Evolutionary conservation across 1,284 basidiomycete species (phyloP).

Genomic region (Omphalotus olearius): DNA sequence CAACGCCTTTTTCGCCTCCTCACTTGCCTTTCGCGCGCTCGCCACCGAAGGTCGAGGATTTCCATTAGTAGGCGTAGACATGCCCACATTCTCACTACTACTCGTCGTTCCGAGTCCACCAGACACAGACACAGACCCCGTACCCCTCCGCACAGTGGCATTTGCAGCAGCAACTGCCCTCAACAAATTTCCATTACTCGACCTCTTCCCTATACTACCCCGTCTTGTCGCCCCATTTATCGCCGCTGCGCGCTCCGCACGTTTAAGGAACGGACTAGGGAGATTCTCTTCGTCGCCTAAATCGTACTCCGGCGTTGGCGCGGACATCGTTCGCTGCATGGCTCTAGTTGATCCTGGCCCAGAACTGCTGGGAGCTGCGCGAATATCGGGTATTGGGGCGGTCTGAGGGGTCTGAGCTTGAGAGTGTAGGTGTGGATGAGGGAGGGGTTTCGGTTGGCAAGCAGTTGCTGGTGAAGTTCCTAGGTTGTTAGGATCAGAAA

Average conservation of each 20-base stretch:
- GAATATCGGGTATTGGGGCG: conserved; percentile 16
- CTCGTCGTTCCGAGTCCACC: conserved; percentile 15
- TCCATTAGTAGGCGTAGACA: neutral
- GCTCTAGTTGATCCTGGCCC: neutral
- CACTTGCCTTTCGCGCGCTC: conserved; percentile 42
- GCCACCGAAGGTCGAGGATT: conserved; percentile 32
- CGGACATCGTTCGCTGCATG: conserved; percentile 14
- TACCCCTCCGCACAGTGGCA: conserved; percentile 26
- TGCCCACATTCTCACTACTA: neutral
- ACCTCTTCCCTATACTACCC: conserved; percentile 32
- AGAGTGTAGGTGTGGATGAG: conserved; percentile 33
- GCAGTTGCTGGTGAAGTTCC: conserved; percentile 19
- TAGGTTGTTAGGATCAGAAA: conserved; percentile 21
- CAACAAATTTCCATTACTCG: conserved; percentile 49
- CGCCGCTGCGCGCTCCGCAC: conserved; percentile 37
- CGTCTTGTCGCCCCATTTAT: conserved; percentile 14
- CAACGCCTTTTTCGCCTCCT: conserved; percentile 36
- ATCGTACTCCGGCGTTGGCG: conserved; percentile 51
- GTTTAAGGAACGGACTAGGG: conserved; percentile 78
- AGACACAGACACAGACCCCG: conserved; percentile 14
- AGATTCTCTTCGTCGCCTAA: conserved; percentile 77
- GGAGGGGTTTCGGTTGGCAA: conserved; percentile 29
- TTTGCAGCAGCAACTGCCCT: conserved; percentile 65
- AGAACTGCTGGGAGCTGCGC: neutral
- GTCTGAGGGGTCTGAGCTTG: conserved; percentile 8